These are phyloP conservation scores for Delonix regia DNA, from an alignment of 306 rosid species.

Conservation along the genomic window DNA sequence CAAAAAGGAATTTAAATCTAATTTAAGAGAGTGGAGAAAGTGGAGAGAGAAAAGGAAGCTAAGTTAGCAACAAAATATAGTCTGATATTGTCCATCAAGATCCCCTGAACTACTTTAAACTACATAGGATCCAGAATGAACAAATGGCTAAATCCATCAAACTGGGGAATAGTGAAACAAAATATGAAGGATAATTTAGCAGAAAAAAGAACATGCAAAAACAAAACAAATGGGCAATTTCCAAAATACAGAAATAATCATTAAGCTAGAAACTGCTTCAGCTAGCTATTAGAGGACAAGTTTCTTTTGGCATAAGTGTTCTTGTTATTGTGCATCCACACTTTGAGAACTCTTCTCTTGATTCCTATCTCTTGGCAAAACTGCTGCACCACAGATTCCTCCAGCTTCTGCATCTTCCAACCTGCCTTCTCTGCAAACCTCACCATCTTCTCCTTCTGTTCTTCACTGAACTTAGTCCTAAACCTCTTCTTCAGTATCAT, in stretches of 20 bases:
- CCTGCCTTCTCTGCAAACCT: conserved; percentile 59
- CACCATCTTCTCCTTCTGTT: conserved; percentile 67
- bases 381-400: conserved; percentile 50
- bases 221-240: background rate
- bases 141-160: background rate
- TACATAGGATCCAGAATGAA: background rate
- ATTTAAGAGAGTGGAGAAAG: background rate
- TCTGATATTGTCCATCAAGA: background rate
- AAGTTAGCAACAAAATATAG: background rate
- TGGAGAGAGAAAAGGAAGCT: background rate
- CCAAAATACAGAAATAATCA: background rate
- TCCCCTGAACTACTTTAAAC: conserved; percentile 16
- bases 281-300: conserved; percentile 19
- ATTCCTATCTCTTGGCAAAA: conserved; percentile 65
- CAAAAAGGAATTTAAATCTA: background rate
- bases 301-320: conserved; percentile 45
- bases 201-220: background rate
- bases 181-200: background rate
- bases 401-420: conserved; percentile 61
- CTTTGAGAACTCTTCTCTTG: conserved; percentile 62
- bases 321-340: conserved; percentile 78
- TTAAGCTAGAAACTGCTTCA: background rate
- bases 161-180: background rate
- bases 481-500: conserved; percentile 50
- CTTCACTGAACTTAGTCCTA: conserved; percentile 64